Conservation (phyloP, 305 asterid genomes). For the Striga hermonthica region DNA sequence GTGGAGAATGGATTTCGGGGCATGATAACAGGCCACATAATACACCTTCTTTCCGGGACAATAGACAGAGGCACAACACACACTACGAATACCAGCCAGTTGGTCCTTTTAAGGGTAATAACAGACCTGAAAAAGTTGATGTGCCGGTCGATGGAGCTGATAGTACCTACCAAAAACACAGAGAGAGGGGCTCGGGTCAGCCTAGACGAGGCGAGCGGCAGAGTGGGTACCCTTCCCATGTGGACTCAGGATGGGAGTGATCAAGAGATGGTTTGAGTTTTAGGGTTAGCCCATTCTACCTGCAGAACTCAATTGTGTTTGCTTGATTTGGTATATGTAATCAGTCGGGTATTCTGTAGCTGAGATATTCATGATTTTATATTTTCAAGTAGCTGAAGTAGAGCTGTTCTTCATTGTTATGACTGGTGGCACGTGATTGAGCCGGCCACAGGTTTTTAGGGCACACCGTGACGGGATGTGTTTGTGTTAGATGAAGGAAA, state of each 20-base stretch:
- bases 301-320: constrained; percentile 30
- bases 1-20: constrained; percentile 57
- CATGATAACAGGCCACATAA: constrained; percentile 46
- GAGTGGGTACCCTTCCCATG: constrained; percentile 38
- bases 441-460: constrained; percentile 36
- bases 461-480: constrained; percentile 39
- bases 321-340: constrained; percentile 34
- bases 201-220: constrained; percentile 63
- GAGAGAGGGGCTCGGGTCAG: constrained; percentile 63
- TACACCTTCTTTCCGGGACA: constrained; percentile 46
- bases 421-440: constrained; percentile 43
- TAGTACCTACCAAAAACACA: constrained; percentile 46
- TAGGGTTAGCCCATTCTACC: constrained; percentile 30
- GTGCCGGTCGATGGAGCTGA: constrained; percentile 48
- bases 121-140: constrained; percentile 45
- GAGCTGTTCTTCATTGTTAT: constrained; percentile 24
- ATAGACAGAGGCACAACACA: constrained; percentile 53
- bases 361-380: constrained; percentile 28
- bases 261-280: constrained; percentile 34
- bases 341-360: constrained; percentile 22
- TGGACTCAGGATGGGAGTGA: constrained; percentile 46
- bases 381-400: constrained; percentile 27
- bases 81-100: constrained; percentile 90
- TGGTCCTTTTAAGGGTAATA: constrained; percentile 46
- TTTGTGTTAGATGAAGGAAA: constrained; percentile 40